These are phyloP conservation scores for Durusdinium trenchii DNA, from an alignment of 73 alveolate genomes.

Conservation along the genomic window DNA sequence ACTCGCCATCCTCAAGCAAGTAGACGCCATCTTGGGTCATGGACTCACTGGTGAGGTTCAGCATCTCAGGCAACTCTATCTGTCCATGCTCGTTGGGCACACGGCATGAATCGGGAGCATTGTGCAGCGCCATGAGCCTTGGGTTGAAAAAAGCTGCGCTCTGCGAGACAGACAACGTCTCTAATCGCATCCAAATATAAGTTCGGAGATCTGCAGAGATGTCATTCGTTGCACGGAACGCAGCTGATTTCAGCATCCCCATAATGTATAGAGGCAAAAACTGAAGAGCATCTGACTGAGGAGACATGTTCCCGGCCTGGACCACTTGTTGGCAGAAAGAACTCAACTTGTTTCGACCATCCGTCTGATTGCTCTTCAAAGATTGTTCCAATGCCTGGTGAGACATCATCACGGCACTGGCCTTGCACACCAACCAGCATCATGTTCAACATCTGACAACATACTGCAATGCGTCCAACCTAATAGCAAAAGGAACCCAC, in stretches of 20 bases:
- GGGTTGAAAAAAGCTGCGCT: slow-evolving; percentile 90
- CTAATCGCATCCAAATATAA: slow-evolving; percentile 87
- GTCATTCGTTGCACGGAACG: slow-evolving; percentile 95
- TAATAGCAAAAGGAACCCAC: too few species aligned
- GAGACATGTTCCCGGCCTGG: slow-evolving; percentile 59
- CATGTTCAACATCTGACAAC: too few species aligned
- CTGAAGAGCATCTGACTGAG: slow-evolving; percentile 57
- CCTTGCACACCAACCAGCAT: too few species aligned
- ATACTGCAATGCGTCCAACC: too few species aligned
- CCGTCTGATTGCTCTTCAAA: slow-evolving; percentile 79
- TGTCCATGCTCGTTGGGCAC: slow-evolving; percentile 72
- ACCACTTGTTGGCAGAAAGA: slow-evolving; percentile 83
- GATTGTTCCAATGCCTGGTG: slow-evolving; percentile 79
- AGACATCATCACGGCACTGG: slow-evolving; percentile 84
- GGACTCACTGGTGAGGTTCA: slow-evolving; percentile 81
- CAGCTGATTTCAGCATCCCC: slow-evolving; percentile 92
- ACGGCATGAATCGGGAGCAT: slow-evolving; percentile 65
- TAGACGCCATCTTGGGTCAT: slow-evolving; percentile 94
- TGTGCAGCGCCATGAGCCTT: slow-evolving; percentile 82
- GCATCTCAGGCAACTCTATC: slow-evolving; percentile 71
- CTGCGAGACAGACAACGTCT: slow-evolving; percentile 87
- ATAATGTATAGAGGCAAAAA: slow-evolving; percentile 79
- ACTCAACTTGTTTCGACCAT: slow-evolving; percentile 56
- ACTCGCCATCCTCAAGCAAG: slow-evolving; percentile 89
- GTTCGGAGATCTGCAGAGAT: slow-evolving; percentile 78